These are phyloP conservation scores for Alternaria panax DNA, from an alignment of 2,329 filamentous ascomycete genomes.

Conservation along the genomic window DNA sequence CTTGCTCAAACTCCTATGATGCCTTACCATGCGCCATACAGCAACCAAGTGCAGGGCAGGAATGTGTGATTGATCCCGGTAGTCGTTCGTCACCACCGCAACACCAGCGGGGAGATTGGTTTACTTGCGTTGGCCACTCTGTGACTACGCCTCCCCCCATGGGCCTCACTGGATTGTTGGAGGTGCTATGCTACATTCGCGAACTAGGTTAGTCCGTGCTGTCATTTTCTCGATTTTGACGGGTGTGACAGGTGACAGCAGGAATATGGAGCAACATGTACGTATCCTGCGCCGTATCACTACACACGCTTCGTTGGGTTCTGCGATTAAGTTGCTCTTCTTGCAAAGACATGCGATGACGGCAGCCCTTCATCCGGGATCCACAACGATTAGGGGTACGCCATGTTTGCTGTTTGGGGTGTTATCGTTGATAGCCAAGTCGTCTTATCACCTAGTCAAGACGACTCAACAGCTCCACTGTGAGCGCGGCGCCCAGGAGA, in stretches of 20 bases:
- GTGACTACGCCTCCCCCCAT: constrained; percentile 12
- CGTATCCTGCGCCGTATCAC: constrained; percentile 12
- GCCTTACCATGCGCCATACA: constrained; percentile 38
- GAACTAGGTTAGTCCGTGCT: constrained; percentile 6
- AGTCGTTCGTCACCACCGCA: constrained; percentile 15
- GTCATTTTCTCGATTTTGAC: constrained; percentile 15
- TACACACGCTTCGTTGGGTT: constrained; percentile 12
- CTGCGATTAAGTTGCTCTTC: background rate
- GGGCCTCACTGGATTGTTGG: constrained; percentile 6
- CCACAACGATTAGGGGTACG: background rate
- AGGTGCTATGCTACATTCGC: constrained; percentile 4
- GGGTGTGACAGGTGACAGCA: constrained; percentile 30
- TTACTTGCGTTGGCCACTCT: constrained; percentile 13
- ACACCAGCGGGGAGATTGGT: constrained; percentile 20
- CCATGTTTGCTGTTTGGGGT: background rate
- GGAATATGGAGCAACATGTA: constrained; percentile 6
- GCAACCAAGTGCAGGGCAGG: constrained; percentile 38
- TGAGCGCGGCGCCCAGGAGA: background rate
- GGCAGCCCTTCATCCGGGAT: background rate
- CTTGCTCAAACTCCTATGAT: constrained; percentile 45
- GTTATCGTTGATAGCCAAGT: background rate
- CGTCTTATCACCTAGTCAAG: background rate
- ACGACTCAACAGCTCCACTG: constrained; percentile 3
- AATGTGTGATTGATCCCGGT: constrained; percentile 28
- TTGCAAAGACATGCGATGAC: constrained; percentile 9